A percentile compares a stretch with the other conserved stretches of the same genome.
These are phyloP conservation scores for Wallemia mellicola DNA, from an alignment of 1,284 basidiomycete species.

Conservation along the genomic window DNA sequence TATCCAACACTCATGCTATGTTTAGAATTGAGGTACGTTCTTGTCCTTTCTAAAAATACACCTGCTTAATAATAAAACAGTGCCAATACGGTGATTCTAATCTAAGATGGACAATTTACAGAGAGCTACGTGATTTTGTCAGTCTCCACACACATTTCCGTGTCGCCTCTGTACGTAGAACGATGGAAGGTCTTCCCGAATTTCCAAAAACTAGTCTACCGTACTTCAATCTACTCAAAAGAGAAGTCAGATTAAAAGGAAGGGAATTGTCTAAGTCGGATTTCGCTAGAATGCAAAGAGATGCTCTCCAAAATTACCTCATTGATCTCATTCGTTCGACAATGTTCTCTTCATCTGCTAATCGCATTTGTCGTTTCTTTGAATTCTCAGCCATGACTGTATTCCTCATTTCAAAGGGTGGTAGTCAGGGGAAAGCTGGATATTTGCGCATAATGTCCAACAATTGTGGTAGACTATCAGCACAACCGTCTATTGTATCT, in stretches of 20 bases:
- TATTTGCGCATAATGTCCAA: constrained; percentile 27
- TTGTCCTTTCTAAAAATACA: background rate
- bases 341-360: constrained; percentile 86
- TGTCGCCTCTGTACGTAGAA: constrained; percentile 34
- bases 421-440: constrained; percentile 65
- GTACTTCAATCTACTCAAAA: constrained; percentile 53
- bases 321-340: constrained; percentile 64
- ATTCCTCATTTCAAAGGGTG: constrained; percentile 49
- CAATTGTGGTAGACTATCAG: constrained; percentile 19
- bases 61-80: constrained; percentile 15
- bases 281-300: constrained; percentile 48
- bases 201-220: constrained; percentile 67
- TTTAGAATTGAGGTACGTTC: constrained; percentile 44
- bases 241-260: constrained; percentile 24
- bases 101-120: constrained; percentile 83
- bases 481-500: constrained; percentile 17
- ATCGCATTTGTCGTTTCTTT: constrained; percentile 73
- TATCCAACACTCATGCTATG: constrained; percentile 43
- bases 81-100: constrained; percentile 92
- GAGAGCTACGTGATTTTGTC: constrained; percentile 73
- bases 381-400: constrained; percentile 77
- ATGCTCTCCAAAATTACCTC: constrained; percentile 63
- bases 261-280: constrained; percentile 29
- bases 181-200: constrained; percentile 35
- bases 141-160: constrained; percentile 73